Evolutionary conservation across 805 yeast species (phyloP).

Genomic region (Kluyveromyces wickerhamii): DNA sequence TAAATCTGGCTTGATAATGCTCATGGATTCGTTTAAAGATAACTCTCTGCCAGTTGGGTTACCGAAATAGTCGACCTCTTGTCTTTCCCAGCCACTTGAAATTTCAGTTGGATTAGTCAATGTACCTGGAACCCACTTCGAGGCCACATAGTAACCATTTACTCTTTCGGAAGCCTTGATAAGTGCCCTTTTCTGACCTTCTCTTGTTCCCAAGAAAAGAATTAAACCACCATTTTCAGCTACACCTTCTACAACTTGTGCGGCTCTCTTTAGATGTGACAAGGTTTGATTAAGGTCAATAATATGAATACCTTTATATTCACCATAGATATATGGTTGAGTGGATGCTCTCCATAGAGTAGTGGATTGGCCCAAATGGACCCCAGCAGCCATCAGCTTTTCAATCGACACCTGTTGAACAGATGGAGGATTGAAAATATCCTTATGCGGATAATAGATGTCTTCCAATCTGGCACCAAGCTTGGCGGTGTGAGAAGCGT

Average conservation of each 20-base stretch:
- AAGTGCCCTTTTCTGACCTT: slow-evolving; percentile 67
- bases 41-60: slow-evolving; percentile 53
- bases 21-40: slow-evolving; percentile 39
- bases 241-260: slow-evolving; percentile 76
- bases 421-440: slow-evolving; percentile 50
- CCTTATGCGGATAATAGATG: slow-evolving; percentile 64
- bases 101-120: slow-evolving; percentile 76
- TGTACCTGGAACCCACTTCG: slow-evolving; percentile 93
- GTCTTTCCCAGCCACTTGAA: slow-evolving; percentile 49
- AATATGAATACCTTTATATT: slow-evolving; percentile 82
- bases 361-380: slow-evolving; percentile 89
- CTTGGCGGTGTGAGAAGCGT: slow-evolving; percentile 43
- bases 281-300: slow-evolving; percentile 85
- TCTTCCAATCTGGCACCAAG: slow-evolving; percentile 57
- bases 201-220: slow-evolving; percentile 75
- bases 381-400: slow-evolving; percentile 81
- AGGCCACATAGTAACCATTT: slow-evolving; percentile 72
- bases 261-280: slow-evolving; percentile 66
- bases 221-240: slow-evolving; percentile 80
- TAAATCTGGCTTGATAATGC: slow-evolving; percentile 78
- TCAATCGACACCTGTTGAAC: slow-evolving; percentile 55
- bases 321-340: slow-evolving; percentile 82
- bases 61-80: slow-evolving; percentile 72
- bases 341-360: slow-evolving; percentile 70
- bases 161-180: slow-evolving; percentile 72